Evolutionary conservation across 208 protist genomes (phyloP).

Genomic region (Leishmania amazonensis): DNA sequence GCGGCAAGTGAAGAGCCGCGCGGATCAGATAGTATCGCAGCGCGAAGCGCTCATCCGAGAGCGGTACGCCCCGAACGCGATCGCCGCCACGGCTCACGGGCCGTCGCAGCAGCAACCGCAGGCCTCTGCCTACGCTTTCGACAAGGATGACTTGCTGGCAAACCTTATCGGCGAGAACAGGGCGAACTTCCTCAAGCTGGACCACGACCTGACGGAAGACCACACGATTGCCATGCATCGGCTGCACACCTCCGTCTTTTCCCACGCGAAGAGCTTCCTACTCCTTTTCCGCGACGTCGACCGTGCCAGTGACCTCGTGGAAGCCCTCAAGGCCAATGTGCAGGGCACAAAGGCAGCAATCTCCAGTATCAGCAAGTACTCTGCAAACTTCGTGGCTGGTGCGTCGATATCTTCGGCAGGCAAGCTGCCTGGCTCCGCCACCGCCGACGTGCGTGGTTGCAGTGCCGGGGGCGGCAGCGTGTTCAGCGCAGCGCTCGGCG

Average conservation of each 20-base stretch:
- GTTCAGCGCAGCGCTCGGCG: constrained; percentile 26
- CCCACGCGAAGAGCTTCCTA: constrained; percentile 77
- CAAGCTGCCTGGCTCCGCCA: background rate
- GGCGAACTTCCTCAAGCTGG: constrained; percentile 75
- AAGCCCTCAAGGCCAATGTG: constrained; percentile 83
- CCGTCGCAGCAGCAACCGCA: constrained; percentile 6
- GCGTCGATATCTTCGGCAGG: background rate
- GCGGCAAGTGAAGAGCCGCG: constrained; percentile 26
- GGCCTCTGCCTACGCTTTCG: constrained; percentile 43
- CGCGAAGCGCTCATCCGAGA: constrained; percentile 52
- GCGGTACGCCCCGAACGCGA: constrained; percentile 55
- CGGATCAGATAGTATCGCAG: constrained; percentile 37
- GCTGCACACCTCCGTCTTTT: constrained; percentile 75
- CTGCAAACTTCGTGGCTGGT: constrained; percentile 30
- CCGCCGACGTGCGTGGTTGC: background rate
- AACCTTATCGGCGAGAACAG: constrained; percentile 52
- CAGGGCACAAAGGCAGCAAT: constrained; percentile 84
- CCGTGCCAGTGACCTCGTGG: constrained; percentile 63
- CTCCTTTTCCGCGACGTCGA: constrained; percentile 85
- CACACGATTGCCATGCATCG: constrained; percentile 62
- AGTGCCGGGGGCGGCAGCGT: constrained; percentile 1
- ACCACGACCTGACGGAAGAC: constrained; percentile 77
- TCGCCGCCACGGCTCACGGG: constrained; percentile 2
- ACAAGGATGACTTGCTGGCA: constrained; percentile 71
- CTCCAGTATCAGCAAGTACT: constrained; percentile 78